Evolutionary conservation across 116 monocot genomes (phyloP).

Genomic region (Iris pallida): DNA sequence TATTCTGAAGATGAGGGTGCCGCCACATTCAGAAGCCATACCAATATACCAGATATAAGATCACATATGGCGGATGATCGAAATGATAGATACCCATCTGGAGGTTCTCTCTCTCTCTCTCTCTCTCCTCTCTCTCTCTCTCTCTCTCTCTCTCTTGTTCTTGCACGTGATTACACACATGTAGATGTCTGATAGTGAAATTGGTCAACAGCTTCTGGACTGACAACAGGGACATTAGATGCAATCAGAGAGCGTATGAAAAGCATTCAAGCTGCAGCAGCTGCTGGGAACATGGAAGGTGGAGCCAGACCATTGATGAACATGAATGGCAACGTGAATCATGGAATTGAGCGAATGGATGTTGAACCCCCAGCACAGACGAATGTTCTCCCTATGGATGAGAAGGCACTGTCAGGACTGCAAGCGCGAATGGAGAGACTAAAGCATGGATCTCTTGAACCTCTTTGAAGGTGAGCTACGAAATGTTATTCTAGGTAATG

Average conservation of each 20-base stretch:
- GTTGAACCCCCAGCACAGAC: conserved; percentile 28
- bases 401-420: conserved; percentile 85
- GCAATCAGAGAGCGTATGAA: conserved; percentile 97
- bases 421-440: conserved; percentile 99
- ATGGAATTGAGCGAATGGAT: conserved; percentile 29
- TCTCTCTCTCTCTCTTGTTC: too few relatives aligned
- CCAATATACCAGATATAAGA: conserved; percentile 22
- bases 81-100: conserved; percentile 50
- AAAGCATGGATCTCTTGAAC: conserved; percentile 81
- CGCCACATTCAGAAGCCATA: conserved; percentile 33
- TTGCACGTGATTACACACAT: background rate
- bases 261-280: conserved; percentile 88
- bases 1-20: conserved; percentile 40
- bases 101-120: conserved; percentile 22
- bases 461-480: conserved; percentile 29
- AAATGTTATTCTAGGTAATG: background rate
- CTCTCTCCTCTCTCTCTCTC: background rate
- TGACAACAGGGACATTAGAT: conserved; percentile 69
- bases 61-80: conserved; percentile 32
- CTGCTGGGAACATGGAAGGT: conserved; percentile 51
- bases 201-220: conserved; percentile 31
- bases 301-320: conserved; percentile 34
- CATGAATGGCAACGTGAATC: conserved; percentile 38
- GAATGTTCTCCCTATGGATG: conserved; percentile 76
- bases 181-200: background rate